These are phyloP conservation scores for Murraya koenigii DNA, from an alignment of 345 rosid species.

Conservation along the genomic window DNA sequence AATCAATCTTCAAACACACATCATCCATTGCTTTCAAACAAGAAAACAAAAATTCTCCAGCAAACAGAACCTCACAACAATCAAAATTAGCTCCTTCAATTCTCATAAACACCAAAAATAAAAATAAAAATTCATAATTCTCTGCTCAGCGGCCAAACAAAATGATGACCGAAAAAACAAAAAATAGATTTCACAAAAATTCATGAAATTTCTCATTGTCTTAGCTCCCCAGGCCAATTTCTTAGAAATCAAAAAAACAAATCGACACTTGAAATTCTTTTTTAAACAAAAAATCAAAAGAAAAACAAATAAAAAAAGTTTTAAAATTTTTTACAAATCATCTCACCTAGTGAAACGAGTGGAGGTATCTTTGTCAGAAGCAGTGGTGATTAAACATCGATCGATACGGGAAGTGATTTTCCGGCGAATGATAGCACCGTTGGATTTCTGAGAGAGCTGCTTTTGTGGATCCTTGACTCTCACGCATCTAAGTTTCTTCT, in stretches of 20 bases:
- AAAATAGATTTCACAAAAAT: background rate
- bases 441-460: slow-evolving; percentile 38
- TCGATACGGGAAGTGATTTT: slow-evolving; percentile 47
- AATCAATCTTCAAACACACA: background rate
- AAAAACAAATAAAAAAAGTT: background rate
- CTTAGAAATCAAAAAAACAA: background rate
- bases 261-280: background rate
- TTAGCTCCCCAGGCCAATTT: background rate
- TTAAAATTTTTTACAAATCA: too few species aligned
- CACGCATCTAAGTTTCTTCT: slow-evolving; percentile 73
- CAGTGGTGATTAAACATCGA: slow-evolving; percentile 28
- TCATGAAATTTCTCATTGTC: background rate
- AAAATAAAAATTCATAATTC: background rate
- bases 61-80: background rate
- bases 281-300: background rate
- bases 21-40: background rate
- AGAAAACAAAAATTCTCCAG: background rate
- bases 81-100: background rate
- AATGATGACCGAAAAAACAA: background rate
- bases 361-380: slow-evolving; percentile 36
- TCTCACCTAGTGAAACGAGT: slow-evolving; percentile 52
- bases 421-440: slow-evolving; percentile 37
- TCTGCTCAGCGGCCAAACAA: slow-evolving; percentile 29
- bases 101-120: background rate
- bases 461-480: slow-evolving; percentile 61